Base-by-base conservation (phyloP, 2,329 filamentous ascomycete species). In the Penicillium sclerotigenum region DNA sequence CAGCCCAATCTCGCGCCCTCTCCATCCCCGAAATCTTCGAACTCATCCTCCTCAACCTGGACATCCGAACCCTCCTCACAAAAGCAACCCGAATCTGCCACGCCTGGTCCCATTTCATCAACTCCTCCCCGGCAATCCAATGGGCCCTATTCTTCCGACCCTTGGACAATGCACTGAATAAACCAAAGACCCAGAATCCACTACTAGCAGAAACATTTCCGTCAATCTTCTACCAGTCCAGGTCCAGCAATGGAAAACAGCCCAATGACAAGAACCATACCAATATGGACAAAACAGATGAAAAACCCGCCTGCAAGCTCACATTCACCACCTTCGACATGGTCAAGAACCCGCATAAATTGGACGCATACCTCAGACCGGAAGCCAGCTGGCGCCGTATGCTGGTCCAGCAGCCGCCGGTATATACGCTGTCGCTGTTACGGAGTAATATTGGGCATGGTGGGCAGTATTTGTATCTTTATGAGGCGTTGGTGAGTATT, bases 351-450 rank as follows among this genome's bases (percentile, higher is more conserved):
- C 29, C 42, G 4, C 36, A 38, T 3, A 56, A 40, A 24, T 29
- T 16, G 20, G 28, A 41, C 4, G 22, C 54, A 5, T 56, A 53
- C 9, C 47, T 53, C 18, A 38, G 49, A 6, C 40, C 26, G 3
- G 42, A 56, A 22, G 54, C 54, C 5, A 56, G 49, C 22, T 56
- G 54, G 49, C 48, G 54, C 3, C 34, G 42, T 11, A 56, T 56
- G 49, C 14, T 56, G 13, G 36, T 56, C 11, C 34, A 48, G n/a
- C 54, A 56, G 14, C 54, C 54, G 3, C 49, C 54, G 3, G 49
- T 52, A 16, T 20, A 24, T 40, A 53, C 43, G 7, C 9, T 48
- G n/a, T 28, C 51, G 26, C 18, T 53, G 8, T 20, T 53, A 14
- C n/a, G 51, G 8, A 48, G 43, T 40, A 53, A 37, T 48, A 20